Percentiles rank a stretch among this genome's conserved stretches.
Evolutionary conservation across 495 filamentous ascomycete species (phyloP).

Genomic region (Hypoxylon intermedium): DNA sequence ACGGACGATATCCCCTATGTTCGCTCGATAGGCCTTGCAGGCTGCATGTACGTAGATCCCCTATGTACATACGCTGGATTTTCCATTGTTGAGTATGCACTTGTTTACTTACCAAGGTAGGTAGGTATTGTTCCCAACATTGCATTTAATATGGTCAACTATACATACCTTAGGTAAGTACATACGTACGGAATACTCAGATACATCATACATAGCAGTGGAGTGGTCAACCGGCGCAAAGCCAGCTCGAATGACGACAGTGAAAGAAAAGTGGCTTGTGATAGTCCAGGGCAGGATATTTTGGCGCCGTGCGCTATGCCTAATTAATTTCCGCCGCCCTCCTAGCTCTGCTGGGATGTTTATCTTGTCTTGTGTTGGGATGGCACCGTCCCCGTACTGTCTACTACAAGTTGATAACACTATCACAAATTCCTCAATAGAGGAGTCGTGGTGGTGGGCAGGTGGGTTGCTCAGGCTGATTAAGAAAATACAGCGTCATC

Average conservation of each 20-base stretch:
- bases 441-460: background rate
- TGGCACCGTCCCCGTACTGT: conserved; percentile 26
- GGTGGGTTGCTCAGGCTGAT: conserved; percentile 35
- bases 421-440: conserved; percentile 5
- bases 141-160: too few species aligned
- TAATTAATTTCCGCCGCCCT: background rate
- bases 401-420: conserved; percentile 7
- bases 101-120: too few species aligned
- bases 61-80: background rate
- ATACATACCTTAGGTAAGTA: too few species aligned
- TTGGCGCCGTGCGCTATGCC: background rate
- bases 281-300: conserved; percentile 1
- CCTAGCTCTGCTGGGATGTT: background rate
- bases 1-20: conserved; percentile 2
- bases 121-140: too few species aligned
- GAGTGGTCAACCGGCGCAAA: too few species aligned
- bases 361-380: background rate
- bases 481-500: conserved; percentile 25
- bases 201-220: too few species aligned
- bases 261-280: conserved; percentile 11
- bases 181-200: too few species aligned
- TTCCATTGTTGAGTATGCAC: background rate
- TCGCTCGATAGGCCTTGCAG: conserved; percentile 19
- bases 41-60: conserved; percentile 18
- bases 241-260: conserved; percentile 5